Percentiles rank a stretch among this genome's conserved stretches.
phyloP scores from a whole-genome alignment of 176 grass and related monocot genomes.

The Cenchrus fungigraminus region DNA sequence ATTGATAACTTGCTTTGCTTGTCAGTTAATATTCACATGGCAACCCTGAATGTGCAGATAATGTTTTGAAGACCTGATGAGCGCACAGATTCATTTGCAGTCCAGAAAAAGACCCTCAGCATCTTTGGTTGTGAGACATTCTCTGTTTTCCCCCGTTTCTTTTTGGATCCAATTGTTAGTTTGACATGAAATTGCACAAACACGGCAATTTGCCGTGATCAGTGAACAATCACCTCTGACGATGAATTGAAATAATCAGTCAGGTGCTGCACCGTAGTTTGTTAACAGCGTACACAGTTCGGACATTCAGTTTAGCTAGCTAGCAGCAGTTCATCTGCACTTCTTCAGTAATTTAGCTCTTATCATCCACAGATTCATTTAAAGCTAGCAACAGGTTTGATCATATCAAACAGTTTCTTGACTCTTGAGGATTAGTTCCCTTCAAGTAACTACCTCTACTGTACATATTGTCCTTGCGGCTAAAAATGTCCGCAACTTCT shows the following conservation, averaged over 20 bases:
- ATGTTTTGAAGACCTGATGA: background rate
- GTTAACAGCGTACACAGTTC: background rate
- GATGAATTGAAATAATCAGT: background rate
- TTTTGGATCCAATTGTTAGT: background rate
- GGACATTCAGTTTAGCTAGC: background rate
- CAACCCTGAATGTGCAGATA: background rate
- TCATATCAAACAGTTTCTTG: background rate
- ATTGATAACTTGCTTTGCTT: background rate
- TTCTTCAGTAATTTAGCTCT: background rate
- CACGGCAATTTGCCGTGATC: background rate
- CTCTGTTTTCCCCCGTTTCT: no score
- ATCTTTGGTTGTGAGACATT: background rate
- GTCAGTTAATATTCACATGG: background rate
- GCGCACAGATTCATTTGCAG: background rate
- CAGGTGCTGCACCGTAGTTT: background rate
- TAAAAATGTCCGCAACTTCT: background rate
- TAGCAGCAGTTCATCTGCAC: background rate
- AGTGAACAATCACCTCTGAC: background rate
- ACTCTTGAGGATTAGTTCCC: background rate
- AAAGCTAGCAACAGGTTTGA: background rate
- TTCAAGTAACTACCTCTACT: background rate
- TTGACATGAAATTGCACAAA: background rate
- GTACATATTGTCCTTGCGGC: background rate
- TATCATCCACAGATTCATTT: background rate
- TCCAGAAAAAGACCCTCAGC: background rate